Conservation (phyloP, 2,329 filamentous ascomycete genomes). For the Raffaelea albimanens region DNA sequence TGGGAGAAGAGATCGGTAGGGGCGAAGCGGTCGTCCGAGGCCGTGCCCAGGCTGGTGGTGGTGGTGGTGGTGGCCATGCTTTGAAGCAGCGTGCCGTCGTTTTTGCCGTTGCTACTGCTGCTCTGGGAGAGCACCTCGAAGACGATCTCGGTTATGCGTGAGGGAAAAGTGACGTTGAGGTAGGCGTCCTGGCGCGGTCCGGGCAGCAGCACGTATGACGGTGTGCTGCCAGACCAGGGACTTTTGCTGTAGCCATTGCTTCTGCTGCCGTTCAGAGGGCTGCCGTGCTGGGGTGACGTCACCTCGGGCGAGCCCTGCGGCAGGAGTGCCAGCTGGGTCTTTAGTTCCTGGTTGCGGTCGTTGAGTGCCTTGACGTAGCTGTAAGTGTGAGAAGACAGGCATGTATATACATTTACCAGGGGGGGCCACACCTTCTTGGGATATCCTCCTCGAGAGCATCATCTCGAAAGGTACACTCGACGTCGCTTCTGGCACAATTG, state of each 20-base stretch:
- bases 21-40: too few species aligned
- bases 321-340: slow-evolving; percentile 1
- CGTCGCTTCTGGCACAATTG: slow-evolving; percentile 1
- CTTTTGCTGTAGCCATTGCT: background rate
- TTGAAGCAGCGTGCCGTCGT: too few species aligned
- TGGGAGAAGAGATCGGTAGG: too few species aligned
- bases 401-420: background rate
- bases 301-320: too few species aligned
- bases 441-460: slow-evolving; percentile 4
- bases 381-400: background rate
- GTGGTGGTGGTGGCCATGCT: too few species aligned
- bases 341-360: slow-evolving; percentile 2
- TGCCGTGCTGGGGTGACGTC: too few species aligned
- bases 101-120: too few species aligned
- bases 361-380: slow-evolving; percentile 4
- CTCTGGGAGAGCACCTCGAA: slow-evolving; percentile 1
- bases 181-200: slow-evolving; percentile 1
- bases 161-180: background rate
- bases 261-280: background rate
- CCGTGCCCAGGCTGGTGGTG: too few species aligned
- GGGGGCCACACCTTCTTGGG: background rate
- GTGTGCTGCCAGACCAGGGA: background rate
- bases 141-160: background rate
- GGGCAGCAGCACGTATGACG: background rate
- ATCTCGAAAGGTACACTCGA: slow-evolving; percentile 4